Evolutionary conservation across 768 basidiomycete genomes (phyloP), one percentile per base, ranked within the genome.

Genomic region (Exidia glandulosa): DNA sequence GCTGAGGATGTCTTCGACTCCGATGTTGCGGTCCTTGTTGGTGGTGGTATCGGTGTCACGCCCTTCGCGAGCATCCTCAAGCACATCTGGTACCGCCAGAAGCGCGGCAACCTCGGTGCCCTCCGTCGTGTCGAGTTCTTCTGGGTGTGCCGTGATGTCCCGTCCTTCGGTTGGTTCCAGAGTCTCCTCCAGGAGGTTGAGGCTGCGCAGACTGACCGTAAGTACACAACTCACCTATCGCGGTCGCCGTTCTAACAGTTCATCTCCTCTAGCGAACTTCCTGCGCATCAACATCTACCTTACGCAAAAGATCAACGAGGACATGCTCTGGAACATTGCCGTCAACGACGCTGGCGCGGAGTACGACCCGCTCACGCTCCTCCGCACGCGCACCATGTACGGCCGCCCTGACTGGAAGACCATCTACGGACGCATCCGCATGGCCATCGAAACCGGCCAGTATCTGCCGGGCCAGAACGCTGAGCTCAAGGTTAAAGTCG

Each of bases 131-230:
- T 96, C 60, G 91, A 95, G 66, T 94, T 95, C 73, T 90, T 95
- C 76, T 95, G 93, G 94, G 81, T 91, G 63, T 90, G 87, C 70
- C 86, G 90, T 69, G 90, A 94, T 65, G 84, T 88, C n/a, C 90
- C 90, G n/a, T 90, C 89, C n/a, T 93, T 96, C 67, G 93, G 91
- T 66, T 96, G 94, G 94, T 95, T 97, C 82, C 90, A 94, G 71
- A 85, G 81, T 62, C 75, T 96, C 57, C 78, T 96, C 61, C 86
- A 87, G 67, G 86, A 93, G 69, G 85, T 96, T 52, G 94, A 96
- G 70, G 84, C 83, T 56, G 87, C 89, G 50, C 92, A 94, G 69
- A 84, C 84, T 34, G 90, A 94, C 77, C 88, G 91, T 92, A 69
- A 77, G 89, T 65, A 3, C 12, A 16, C 32, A 13, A 30, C n/a